Base-by-base conservation (phyloP, 2,329 filamentous ascomycete genomes). In the Knufia fluminis region DNA sequence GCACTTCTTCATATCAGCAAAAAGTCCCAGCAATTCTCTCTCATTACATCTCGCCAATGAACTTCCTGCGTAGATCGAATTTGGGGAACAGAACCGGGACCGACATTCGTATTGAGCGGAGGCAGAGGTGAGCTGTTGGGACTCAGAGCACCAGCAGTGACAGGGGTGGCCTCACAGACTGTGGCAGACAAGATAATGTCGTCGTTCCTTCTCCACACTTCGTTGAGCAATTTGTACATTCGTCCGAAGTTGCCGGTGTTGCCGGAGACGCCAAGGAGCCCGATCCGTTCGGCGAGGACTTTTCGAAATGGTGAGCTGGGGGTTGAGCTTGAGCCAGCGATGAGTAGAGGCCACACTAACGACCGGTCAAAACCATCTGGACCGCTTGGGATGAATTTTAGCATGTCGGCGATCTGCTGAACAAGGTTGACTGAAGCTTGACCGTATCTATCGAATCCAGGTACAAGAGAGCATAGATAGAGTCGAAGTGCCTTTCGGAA, bases 1-100 rank as follows among this genome's bases (percentile, higher is more conserved):
- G 19, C 24, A 26, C 14, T 7, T 40, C 33, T 7, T 31, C 23
- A 48, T 40, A 40, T 48, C 33, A 96, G 79, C 67, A 96, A 76
- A 71, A 88, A 92, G 66, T 94, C 87, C 90, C 88, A 95, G 60
- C 81, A 81, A 72, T 91, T 92, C 71, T 83, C 80, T 70, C 80
- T 80, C 89, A 96, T 95, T 64, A 91, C 80, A 70, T 94, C 86
- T 71, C 91, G 78, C 91, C 91, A 97, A 81, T 90, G 89, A 68
- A 94, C 79, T 71, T 84, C 83, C 64, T 80, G 82, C 23, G 16
- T 48, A 20, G 26, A 28, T 28, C 23, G 33, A 39, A 28, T 44
- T 40, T 33, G 52, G 28, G 39, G 48, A 40, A 20, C 24, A 14
- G 32, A 23, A 22, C 50, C 47, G 36, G 32, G 24, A 36, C 41